These are phyloP conservation scores for Cladosporium sp. DNA, from an alignment of 2,329 filamentous ascomycete species.

Conservation along the genomic window DNA sequence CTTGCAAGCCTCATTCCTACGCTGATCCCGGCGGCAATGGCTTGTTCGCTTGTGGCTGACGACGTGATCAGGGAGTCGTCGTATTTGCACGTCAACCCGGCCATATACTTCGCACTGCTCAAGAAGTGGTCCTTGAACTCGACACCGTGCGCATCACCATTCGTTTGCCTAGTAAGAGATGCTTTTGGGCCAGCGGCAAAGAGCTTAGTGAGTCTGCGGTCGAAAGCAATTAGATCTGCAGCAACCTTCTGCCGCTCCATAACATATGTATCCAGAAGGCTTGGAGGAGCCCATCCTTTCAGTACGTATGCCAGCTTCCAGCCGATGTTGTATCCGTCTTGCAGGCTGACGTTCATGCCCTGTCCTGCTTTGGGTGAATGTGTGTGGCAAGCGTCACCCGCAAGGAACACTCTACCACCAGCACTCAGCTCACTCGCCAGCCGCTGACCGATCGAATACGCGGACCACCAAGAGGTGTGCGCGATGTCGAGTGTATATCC, in stretches of 20 bases:
- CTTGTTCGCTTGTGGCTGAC: no score
- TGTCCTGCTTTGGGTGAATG: slow-evolving; percentile 29
- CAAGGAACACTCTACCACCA: not conserved
- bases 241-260: slow-evolving; percentile 55
- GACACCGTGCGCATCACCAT: no score
- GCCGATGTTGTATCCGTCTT: slow-evolving; percentile 15
- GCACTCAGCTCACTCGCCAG: not conserved
- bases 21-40: no score
- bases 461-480: not conserved
- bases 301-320: slow-evolving; percentile 18
- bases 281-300: slow-evolving; percentile 16
- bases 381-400: not conserved
- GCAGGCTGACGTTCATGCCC: slow-evolving; percentile 40
- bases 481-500: not conserved
- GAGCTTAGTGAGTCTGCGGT: slow-evolving; percentile 25
- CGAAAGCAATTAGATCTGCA: slow-evolving; percentile 59
- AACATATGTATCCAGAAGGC: slow-evolving; percentile 48
- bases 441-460: not conserved
- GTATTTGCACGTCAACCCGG: no score
- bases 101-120: no score
- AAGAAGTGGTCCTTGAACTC: no score
- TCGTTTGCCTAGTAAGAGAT: no score
- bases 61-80: no score
- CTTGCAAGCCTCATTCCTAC: no score
- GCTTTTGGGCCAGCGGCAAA: no score